These are phyloP conservation scores for Malus hybrid DNA, from an alignment of 331 rosid genomes.

Conservation along the genomic window DNA sequence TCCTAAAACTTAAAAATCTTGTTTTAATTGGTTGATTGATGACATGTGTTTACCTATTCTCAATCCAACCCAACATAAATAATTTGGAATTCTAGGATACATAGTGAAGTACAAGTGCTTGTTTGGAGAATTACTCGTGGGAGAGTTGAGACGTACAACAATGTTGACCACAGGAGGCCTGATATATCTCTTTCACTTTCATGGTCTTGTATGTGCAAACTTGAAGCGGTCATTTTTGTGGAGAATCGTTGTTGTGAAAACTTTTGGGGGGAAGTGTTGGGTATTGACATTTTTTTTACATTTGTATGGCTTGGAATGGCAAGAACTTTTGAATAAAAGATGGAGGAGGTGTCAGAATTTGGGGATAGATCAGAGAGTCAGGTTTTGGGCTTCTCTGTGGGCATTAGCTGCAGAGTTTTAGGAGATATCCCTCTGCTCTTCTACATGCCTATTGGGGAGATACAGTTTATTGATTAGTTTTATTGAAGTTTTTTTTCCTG, in stretches of 20 bases:
- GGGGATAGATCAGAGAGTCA: background rate
- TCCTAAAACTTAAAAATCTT: background rate
- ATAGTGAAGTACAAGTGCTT: background rate
- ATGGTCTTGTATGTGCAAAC: background rate
- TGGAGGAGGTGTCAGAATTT: background rate
- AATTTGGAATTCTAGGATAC: background rate
- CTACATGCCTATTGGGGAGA: background rate
- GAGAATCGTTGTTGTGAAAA: background rate
- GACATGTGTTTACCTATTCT: background rate
- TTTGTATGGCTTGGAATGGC: background rate
- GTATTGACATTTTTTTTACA: background rate
- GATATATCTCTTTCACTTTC: background rate
- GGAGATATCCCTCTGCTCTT: background rate
- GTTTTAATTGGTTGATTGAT: background rate
- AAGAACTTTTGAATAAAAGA: background rate
- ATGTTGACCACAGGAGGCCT: background rate
- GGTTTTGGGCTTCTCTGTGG: background rate
- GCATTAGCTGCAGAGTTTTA: background rate
- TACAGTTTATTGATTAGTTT: background rate
- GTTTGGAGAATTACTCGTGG: background rate
- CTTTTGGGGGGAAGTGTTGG: background rate
- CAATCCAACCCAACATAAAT: background rate
- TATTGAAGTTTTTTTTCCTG: no score
- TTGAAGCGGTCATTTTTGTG: background rate
- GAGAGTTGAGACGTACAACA: background rate